phyloP scores from a whole-genome alignment of 106 monocot species.

The Alisma plantagoaquatica region DNA sequence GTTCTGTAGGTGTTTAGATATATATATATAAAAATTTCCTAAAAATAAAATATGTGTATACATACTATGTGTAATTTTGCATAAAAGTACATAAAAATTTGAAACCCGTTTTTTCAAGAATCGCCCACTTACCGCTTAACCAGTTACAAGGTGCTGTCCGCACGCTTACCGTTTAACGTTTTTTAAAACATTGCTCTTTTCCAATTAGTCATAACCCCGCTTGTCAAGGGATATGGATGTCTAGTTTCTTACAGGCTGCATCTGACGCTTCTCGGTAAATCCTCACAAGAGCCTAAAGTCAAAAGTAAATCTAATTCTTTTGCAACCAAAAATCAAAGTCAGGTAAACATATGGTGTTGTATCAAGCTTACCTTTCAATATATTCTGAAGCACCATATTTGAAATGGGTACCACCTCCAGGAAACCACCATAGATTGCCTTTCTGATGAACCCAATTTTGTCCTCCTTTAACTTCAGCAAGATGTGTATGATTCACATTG shows the following conservation, averaged over 20 bases:
- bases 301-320: background rate
- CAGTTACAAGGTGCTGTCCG: no score
- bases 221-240: background rate
- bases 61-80: no score
- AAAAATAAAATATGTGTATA: no score
- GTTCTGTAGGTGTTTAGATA: no score
- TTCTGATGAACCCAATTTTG: slow-evolving; percentile 98
- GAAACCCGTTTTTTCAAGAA: no score
- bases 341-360: no score
- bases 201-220: background rate
- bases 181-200: background rate
- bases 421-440: slow-evolving; percentile 88
- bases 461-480: slow-evolving; percentile 94
- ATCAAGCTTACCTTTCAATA: slow-evolving; percentile 62
- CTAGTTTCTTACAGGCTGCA: background rate
- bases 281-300: no score
- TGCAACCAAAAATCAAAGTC: background rate
- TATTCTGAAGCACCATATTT: slow-evolving; percentile 93
- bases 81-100: no score
- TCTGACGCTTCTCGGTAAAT: no score
- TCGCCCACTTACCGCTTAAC: no score
- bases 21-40: no score
- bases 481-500: slow-evolving; percentile 96
- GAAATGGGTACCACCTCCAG: slow-evolving; percentile 97
- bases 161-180: no score